phyloP scores from a whole-genome alignment of 805 yeast genomes.

The Torulaspora indica region DNA sequence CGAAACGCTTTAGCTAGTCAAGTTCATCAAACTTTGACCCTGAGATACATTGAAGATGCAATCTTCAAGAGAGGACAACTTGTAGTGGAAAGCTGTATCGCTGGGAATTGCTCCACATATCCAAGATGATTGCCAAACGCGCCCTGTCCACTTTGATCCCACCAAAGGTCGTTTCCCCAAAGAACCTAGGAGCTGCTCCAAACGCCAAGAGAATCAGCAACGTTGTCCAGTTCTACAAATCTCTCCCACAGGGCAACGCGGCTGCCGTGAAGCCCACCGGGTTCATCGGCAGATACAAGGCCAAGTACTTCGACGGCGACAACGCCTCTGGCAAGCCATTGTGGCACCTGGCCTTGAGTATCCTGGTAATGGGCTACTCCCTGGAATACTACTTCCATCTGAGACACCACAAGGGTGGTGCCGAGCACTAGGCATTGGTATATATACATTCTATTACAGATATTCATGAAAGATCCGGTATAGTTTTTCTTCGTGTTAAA shows the following conservation, averaged over 20 bases:
- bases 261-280: constrained; percentile 66
- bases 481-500: too few relatives aligned
- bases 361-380: constrained; percentile 77
- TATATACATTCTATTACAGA: constrained; percentile 7
- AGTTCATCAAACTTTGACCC: constrained; percentile 4
- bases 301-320: constrained; percentile 78
- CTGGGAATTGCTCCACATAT: neutral
- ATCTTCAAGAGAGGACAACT: constrained; percentile 1
- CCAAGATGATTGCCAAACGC: constrained; percentile 72
- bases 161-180: constrained; percentile 96
- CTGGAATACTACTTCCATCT: constrained; percentile 92
- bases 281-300: constrained; percentile 72
- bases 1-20: neutral
- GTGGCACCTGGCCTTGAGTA: constrained; percentile 64
- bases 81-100: constrained; percentile 49
- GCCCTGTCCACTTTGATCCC: constrained; percentile 93
- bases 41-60: neutral
- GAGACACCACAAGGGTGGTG: constrained; percentile 52
- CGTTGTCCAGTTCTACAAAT: constrained; percentile 92
- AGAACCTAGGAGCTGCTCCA: constrained; percentile 92
- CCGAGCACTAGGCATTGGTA: constrained; percentile 34
- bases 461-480: constrained; percentile 9
- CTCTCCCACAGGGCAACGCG: constrained; percentile 90
- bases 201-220: constrained; percentile 95
- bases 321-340: constrained; percentile 82